Base-by-base conservation (phyloP, 129 eudicot genomes). In the Mikania micrantha region DNA sequence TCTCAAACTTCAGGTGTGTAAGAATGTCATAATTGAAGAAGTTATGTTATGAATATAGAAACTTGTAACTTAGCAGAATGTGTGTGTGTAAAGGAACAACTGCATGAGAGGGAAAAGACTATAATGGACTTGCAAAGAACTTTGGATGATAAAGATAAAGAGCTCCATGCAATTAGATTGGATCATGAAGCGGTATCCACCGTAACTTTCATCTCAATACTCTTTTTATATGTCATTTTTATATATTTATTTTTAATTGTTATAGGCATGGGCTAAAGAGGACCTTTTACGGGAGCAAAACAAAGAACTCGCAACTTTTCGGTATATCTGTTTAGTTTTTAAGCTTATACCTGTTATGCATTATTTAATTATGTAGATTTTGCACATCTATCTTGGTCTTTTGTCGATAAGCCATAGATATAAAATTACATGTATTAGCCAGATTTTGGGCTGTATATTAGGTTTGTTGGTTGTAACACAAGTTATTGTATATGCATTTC, bases 221-320 rank as follows among this genome's bases (percentile, higher is more conserved):
- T 15, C 15, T 34, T 56, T 61, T 53, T 56, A 17, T 19, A 10
- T 45, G 31, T 4, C 32, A 11, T 35, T 11, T 27, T 32, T 16
- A 29, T 25, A 9, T 16, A 45, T n/a, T 2, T 20, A 27, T 25
- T 27, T 20, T 70, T 41, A 48, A 16, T 40, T 78, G 44, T 78
- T 20, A 39, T 74, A 90, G 92, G 95, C 87, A 42, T 90, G 97
- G 95, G 91, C 97, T 28, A 90, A 90, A 64, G 95, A 87, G 77
- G 97, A 90, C 77, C 90, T 90, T 24, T 66, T 90, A 22, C 76
- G 89, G 49, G 97, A 87, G 66, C 97, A 87, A 70, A 80, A 76
- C 84, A 76, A 84, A 59, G 95, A 91, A 75, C 75, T 91, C 39
- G 88, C 85, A 56, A 85, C 72, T 48, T 87, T 76, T 74, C 44